Percentiles rank a stretch among this genome's conserved stretches.
Evolutionary conservation across 768 basidiomycete species (phyloP).

Genomic region (Mycena venus): DNA sequence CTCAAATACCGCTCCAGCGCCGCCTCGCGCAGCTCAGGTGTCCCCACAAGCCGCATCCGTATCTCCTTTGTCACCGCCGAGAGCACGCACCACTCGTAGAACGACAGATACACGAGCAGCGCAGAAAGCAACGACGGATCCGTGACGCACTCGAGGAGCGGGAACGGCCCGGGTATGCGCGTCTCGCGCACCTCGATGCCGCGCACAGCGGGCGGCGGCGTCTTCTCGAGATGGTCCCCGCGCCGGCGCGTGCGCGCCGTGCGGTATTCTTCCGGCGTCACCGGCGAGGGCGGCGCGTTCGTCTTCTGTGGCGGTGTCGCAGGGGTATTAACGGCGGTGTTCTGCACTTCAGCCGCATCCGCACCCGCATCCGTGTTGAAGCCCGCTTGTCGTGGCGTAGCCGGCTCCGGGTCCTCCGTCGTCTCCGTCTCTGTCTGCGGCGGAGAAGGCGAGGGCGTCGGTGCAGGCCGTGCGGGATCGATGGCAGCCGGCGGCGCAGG

Average conservation of each 20-base stretch:
- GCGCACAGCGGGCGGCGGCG: constrained; percentile 49
- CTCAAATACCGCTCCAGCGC: constrained; percentile 78
- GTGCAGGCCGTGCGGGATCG: not conserved
- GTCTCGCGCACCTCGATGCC: constrained; percentile 39
- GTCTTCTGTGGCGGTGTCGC: constrained; percentile 30
- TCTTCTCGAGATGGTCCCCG: constrained; percentile 56
- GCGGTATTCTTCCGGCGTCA: constrained; percentile 40
- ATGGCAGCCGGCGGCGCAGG: not conserved
- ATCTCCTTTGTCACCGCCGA: constrained; percentile 70
- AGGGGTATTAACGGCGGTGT: constrained; percentile 22
- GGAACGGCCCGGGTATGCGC: constrained; percentile 55
- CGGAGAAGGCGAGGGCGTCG: not conserved
- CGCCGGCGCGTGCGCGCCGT: constrained; percentile 55
- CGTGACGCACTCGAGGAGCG: constrained; percentile 68
- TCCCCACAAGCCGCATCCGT: constrained; percentile 62
- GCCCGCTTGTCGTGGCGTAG: constrained; percentile 23
- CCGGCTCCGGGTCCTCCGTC: constrained; percentile 8
- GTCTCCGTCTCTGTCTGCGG: not conserved
- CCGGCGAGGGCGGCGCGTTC: constrained; percentile 32
- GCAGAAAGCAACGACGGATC: constrained; percentile 64
- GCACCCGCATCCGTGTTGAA: constrained; percentile 24
- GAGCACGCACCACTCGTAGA: constrained; percentile 78
- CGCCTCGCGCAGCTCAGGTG: constrained; percentile 66
- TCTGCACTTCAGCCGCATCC: constrained; percentile 7
- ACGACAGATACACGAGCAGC: constrained; percentile 75